Evolutionary conservation across 805 yeast genomes (phyloP), one percentile per base, ranked within the genome.

Genomic region (Metschnikowia lachancei): DNA sequence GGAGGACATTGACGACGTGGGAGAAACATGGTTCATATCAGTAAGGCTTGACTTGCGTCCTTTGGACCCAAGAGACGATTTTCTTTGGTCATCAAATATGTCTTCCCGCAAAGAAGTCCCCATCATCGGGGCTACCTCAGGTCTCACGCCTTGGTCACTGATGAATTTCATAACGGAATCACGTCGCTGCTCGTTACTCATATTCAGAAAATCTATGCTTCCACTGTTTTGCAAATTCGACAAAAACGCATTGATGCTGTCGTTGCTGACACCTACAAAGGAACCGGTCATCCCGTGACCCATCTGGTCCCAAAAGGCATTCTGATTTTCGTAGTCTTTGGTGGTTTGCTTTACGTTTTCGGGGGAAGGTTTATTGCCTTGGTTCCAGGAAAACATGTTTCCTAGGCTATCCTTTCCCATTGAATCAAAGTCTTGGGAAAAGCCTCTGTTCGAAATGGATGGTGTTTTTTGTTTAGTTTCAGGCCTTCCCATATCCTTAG

Each of bases 141-240:
- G 33, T 39, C 46, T 26, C 46, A 45, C 50, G 34, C 64, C 66
- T 46, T 61, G 70, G 44, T 69, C 74, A 50, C 54, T 69, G 28
- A 71, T 57, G 12, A 64, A 54, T 47, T 69, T 70, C 42, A 70
- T 53, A 4, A 72, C 64, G 2, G 74, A 67, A 45, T 68, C 70
- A 45, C 75, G 54, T 36, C 75, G 61, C 52, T 70, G 72, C 46
- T 68, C 70, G 38, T 63, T 59, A 48, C 66, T 67, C 70, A 70
- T 69, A 39, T 62, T 64, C 46, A 58, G 61, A 22, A 70, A 63
- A 47, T 70, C 75, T 28, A 69, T 62, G 35, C 68, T 65, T 4
- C 72, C 73, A 48, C 64, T 69, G 31, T 64, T 43, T 35, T 52
- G 62, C 49, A 65, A 51, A 7, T 69, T 69, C 17, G 70, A 65